Evolutionary conservation across 2,329 filamentous ascomycete species (phyloP), one percentile per base, ranked within the genome.

Genomic region (Trichophyton mentagrophytes): DNA sequence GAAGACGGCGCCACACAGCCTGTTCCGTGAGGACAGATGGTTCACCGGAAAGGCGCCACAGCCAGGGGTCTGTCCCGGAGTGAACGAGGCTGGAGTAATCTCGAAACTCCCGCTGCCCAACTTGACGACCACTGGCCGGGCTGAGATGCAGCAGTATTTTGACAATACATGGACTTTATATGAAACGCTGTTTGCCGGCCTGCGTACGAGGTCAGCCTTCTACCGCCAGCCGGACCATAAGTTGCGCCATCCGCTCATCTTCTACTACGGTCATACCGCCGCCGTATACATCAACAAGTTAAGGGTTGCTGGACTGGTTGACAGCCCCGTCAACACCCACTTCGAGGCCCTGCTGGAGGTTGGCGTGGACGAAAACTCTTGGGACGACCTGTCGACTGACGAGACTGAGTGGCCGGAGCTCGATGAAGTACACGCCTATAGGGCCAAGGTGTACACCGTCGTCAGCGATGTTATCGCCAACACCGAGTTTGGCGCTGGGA

Each of bases 41-140:
- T 53, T 53, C 25, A 53, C 49, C 30, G 49, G 49, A 9, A 53
- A 53, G 49, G 22, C 49, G 49, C 49, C 49, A 53, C 49, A 53
- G 49, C 49, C 49, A 17, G 49, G 49, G 49, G 25, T 53, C 11
- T 53, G 49, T 25, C 49, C 49, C 27, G 49, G 49, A 13, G 49
- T 53, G 5, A 53, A 53, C 8, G 49, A 53, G 49, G 49, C 49
- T n/a, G 49, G 49, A 30, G 49, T 53, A 15, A 53, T 53, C 27
- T 22, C 49, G 9, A 25, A 20, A 25, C 49, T 53, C 11, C 22
- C 49, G 49, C 49, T 53, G 15, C 49, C 49, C 17, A 53, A 53
- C 49, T 53, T 53, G 27, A 25, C 49, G 22, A 33, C 49, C 3
- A 30, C 22, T n/a, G 27, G 49, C 27, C 49, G 27, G 2, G 27